phyloP scores from a whole-genome alignment of 2,329 filamentous ascomycete genomes.

The Fusarium kyushuense region DNA sequence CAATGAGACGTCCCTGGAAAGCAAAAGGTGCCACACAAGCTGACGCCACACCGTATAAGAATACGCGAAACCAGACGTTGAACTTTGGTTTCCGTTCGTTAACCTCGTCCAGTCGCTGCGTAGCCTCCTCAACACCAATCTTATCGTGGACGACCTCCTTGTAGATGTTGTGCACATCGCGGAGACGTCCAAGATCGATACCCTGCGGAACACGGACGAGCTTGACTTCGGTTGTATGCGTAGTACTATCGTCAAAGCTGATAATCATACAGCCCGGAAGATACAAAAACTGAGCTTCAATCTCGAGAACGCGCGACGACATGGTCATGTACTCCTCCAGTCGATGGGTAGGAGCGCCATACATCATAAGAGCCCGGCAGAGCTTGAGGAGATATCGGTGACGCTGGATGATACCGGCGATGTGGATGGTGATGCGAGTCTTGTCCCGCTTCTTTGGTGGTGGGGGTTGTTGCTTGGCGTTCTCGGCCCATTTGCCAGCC shows the following conservation, averaged over 20 bases:
- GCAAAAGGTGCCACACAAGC: conserved; percentile 83
- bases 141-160: conserved; percentile 85
- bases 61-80: conserved; percentile 66
- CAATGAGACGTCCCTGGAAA: conserved; percentile 80
- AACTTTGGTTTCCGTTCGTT: conserved; percentile 61
- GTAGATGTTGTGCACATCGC: conserved; percentile 81
- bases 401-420: conserved; percentile 77
- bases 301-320: conserved; percentile 88
- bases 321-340: conserved; percentile 93
- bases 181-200: conserved; percentile 78
- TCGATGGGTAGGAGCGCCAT: conserved; percentile 90
- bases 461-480: conserved; percentile 55
- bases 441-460: conserved; percentile 55
- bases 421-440: conserved; percentile 66
- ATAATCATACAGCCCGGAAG: conserved; percentile 95
- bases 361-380: conserved; percentile 88
- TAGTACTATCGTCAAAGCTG: conserved; percentile 81
- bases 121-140: conserved; percentile 79
- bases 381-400: conserved; percentile 88
- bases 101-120: conserved; percentile 68
- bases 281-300: conserved; percentile 90
- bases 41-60: conserved; percentile 81
- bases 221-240: conserved; percentile 84
- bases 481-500: conserved; percentile 59
- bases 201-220: conserved; percentile 76